These are phyloP conservation scores for Salix brachista DNA, from an alignment of 345 rosid species.

Conservation along the genomic window DNA sequence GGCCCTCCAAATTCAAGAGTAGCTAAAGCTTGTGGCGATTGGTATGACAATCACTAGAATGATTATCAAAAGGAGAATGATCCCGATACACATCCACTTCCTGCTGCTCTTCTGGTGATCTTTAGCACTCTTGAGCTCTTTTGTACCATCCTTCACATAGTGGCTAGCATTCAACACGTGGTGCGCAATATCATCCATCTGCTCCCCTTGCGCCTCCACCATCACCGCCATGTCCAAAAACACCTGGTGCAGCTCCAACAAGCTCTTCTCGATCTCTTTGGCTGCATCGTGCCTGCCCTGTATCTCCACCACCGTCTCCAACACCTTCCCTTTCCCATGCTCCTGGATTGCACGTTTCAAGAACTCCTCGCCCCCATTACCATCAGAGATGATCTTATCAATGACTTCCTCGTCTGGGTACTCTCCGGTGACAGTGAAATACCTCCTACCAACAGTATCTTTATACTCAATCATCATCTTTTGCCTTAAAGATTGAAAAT, in stretches of 20 bases:
- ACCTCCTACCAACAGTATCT: slow-evolving; percentile 89
- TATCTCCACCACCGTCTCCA: slow-evolving; percentile 90
- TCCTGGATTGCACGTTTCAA: slow-evolving; percentile 70
- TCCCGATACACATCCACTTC: slow-evolving; percentile 74
- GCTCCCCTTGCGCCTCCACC: slow-evolving; percentile 92
- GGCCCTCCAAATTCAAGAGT: slow-evolving; percentile 44
- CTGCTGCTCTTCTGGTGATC: slow-evolving; percentile 66
- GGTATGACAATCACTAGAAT: slow-evolving; percentile 69
- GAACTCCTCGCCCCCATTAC: slow-evolving; percentile 69
- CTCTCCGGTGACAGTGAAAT: slow-evolving; percentile 88
- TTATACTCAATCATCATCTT: slow-evolving; percentile 87
- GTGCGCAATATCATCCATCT: slow-evolving; percentile 89
- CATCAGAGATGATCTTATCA: slow-evolving; percentile 72
- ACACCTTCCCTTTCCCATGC: slow-evolving; percentile 85
- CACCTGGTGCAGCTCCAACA: slow-evolving; percentile 90
- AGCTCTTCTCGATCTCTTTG: slow-evolving; percentile 85
- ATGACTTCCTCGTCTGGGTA: slow-evolving; percentile 75
- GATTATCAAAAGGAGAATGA: slow-evolving; percentile 60
- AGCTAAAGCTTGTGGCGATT: slow-evolving; percentile 62
- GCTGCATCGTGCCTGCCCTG: slow-evolving; percentile 89
- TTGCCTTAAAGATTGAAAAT: slow-evolving; percentile 84
- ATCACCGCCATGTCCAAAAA: slow-evolving; percentile 93
- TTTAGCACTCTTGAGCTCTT: slow-evolving; percentile 67
- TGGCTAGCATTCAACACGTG: slow-evolving; percentile 80
- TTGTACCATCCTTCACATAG: slow-evolving; percentile 75